Base-by-base conservation (phyloP, 2,329 filamentous ascomycete genomes). In the Incumbomyces delicatus region DNA sequence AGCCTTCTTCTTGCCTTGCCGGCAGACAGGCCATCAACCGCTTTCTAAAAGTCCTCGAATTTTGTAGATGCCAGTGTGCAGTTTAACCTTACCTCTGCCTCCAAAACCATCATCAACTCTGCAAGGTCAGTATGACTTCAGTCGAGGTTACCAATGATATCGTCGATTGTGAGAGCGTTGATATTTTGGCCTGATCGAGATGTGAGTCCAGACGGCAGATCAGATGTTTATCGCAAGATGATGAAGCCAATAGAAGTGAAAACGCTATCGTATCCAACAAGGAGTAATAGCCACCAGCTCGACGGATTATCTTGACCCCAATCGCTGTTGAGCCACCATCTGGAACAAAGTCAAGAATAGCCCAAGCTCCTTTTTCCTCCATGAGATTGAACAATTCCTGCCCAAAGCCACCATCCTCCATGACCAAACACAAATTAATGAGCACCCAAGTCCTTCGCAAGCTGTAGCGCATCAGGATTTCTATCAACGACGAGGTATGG, bases 121-220 rank as follows among this genome's bases (percentile, higher is more conserved):
- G 43, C 49, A n/a, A 51, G 29, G 32, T 53, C 48, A 18, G 49
- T 49, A 43, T 53, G 47, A 7, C 49, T 51, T 6, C 48, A 48
- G 3, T 51, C 51, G 29, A 51, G n/a, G 40, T 53, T 49, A 10
- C 51, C 48, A 27, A 51, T 51, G 39, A 51, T 51, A 43, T 51
- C 51, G 43, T 53, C 46, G 22, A 49, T 53, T 18, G 51, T 51
- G 6, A 49, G 46, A 10, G 47, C 34, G 10, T 49, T 42, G 29
- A 51, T 33, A 35, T 53, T 43, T 35, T 51, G 46, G 2, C 33
- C 33, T 6, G 33, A n/a, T 4, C 16, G 12, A 6, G 16, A 6
- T 17, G 11, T 35, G 4, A 12, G 33, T 35, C 13, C 4, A 12
- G 16, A 12, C 4, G 4, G 8, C 22, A n/a, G 33, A 12, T 6